Evolutionary conservation across 2,329 filamentous ascomycete genomes (phyloP).

Genomic region (Phialocephala subalpina): DNA sequence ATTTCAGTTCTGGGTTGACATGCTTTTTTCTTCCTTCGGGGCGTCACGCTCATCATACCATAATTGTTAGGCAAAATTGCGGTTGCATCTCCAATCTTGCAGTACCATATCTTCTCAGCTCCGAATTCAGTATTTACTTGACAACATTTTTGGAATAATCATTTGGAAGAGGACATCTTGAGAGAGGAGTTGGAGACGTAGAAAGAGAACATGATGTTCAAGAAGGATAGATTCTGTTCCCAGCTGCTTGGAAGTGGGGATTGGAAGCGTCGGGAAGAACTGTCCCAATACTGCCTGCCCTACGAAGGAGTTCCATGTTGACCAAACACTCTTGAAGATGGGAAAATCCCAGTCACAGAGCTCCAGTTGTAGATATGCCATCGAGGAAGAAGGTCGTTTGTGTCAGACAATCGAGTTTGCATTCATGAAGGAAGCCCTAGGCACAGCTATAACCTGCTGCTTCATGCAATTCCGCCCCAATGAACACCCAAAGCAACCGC

Average conservation of each 20-base stretch:
- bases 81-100: too few species aligned
- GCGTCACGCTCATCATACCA: too few species aligned
- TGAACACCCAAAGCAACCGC: conserved; percentile 45
- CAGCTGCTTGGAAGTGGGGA: background rate
- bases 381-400: background rate
- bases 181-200: too few species aligned
- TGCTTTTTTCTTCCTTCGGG: too few species aligned
- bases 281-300: background rate
- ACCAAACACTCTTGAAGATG: background rate
- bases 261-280: background rate
- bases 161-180: too few species aligned
- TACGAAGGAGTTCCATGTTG: background rate
- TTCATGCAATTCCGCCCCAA: conserved; percentile 44
- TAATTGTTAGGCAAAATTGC: too few species aligned
- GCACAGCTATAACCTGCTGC: conserved; percentile 45
- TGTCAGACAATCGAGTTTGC: conserved; percentile 39
- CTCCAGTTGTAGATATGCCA: background rate
- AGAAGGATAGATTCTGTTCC: background rate
- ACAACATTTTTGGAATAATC: background rate
- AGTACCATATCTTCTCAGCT: too few species aligned
- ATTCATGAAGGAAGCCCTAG: conserved; percentile 38
- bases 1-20: too few species aligned
- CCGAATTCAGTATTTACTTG: too few species aligned
- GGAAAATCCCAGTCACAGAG: background rate
- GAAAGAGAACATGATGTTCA: background rate